Percentiles rank a stretch among this genome's conserved stretches.
phyloP scores from a whole-genome alignment of 371 early-diverging fungal genomes.

The Syncephalastrum sp. region DNA sequence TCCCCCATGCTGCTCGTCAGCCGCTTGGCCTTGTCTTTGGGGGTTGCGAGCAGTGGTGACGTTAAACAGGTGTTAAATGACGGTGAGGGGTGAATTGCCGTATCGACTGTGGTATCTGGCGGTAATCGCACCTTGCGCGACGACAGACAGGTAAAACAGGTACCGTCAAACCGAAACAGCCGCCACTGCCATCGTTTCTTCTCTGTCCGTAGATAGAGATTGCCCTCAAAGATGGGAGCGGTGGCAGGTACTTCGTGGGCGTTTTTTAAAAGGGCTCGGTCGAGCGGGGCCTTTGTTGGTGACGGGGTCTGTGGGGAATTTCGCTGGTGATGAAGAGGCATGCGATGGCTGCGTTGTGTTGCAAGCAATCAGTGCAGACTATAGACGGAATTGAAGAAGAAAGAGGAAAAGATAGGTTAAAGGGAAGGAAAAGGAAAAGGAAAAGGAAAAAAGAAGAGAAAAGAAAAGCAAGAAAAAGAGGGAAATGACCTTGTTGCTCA shows the following conservation, averaged over 20 bases:
- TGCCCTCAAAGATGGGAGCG: slow-evolving; percentile 48
- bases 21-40: slow-evolving; percentile 24
- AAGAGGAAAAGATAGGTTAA: background rate
- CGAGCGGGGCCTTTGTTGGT: background rate
- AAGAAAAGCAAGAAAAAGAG: background rate
- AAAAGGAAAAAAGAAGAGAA: slow-evolving; percentile 7
- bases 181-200: slow-evolving; percentile 47
- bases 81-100: slow-evolving; percentile 12
- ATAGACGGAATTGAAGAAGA: slow-evolving; percentile 4
- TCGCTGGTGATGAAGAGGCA: slow-evolving; percentile 17
- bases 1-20: slow-evolving; percentile 7
- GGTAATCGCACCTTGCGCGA: slow-evolving; percentile 38
- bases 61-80: slow-evolving; percentile 27
- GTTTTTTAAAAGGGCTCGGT: slow-evolving; percentile 9
- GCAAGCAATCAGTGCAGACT: background rate
- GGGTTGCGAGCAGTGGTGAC: slow-evolving; percentile 39
- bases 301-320: background rate
- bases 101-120: slow-evolving; percentile 23
- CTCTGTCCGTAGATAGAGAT: slow-evolving; percentile 35
- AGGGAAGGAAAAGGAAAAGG: slow-evolving; percentile 5
- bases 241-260: slow-evolving; percentile 41
- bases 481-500: too few relatives aligned
- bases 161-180: slow-evolving; percentile 53
- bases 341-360: background rate
- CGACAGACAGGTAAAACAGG: slow-evolving; percentile 41